phyloP scores from a whole-genome alignment of 306 rosid genomes.

The Prinsepia uniflora region DNA sequence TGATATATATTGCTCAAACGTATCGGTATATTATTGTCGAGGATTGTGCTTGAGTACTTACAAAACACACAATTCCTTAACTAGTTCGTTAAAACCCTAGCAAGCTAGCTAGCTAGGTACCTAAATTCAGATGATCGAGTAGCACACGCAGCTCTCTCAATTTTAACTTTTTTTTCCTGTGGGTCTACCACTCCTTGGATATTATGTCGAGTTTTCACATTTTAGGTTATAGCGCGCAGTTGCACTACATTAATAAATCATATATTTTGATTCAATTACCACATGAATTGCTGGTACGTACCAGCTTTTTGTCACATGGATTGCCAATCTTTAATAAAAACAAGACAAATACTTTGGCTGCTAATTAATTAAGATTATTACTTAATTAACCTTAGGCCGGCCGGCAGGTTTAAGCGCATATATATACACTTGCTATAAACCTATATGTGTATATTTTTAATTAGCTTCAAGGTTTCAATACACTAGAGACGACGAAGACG shows the following conservation, averaged over 20 bases:
- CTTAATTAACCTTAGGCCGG: neutral
- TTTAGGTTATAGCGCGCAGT: neutral
- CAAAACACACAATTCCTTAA: neutral
- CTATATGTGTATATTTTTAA: too few species aligned
- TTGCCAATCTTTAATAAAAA: neutral
- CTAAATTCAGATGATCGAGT: neutral
- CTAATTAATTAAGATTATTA: neutral
- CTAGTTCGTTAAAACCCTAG: neutral
- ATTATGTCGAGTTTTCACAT: neutral
- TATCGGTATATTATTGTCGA: too few species aligned
- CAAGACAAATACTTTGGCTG: neutral
- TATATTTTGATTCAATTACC: neutral
- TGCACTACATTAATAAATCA: neutral
- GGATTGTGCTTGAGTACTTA: too few species aligned
- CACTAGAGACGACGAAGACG: too few species aligned
- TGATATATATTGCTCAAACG: too few species aligned
- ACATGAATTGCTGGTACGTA: neutral
- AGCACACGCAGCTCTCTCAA: neutral
- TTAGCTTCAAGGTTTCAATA: too few species aligned
- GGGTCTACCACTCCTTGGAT: neutral
- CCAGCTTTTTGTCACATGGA: constrained; percentile 2
- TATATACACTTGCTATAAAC: too few species aligned
- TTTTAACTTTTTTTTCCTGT: neutral
- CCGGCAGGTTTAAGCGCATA: neutral
- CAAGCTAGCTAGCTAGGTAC: neutral